Conservation (phyloP, 2,329 filamentous ascomycete genomes). For the Alternaria ventricosa region DNA sequence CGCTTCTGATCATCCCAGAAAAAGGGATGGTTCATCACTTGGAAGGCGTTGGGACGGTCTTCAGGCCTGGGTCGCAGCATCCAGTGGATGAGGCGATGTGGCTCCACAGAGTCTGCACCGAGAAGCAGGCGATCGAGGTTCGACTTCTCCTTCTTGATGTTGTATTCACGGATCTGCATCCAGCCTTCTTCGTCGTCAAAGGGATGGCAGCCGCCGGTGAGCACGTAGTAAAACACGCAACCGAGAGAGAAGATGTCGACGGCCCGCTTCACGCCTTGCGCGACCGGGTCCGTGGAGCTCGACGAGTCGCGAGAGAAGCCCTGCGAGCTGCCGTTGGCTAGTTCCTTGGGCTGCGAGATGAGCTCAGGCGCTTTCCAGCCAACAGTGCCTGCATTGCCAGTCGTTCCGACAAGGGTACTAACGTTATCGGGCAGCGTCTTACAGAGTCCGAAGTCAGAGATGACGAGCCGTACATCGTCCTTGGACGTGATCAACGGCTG, state of each 20-base stretch:
- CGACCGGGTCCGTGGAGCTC: conserved; percentile 51
- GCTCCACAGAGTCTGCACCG: conserved; percentile 84
- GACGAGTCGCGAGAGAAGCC: conserved; percentile 52
- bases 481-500: conserved; percentile 71
- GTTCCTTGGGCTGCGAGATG: conserved; percentile 65
- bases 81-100: conserved; percentile 80
- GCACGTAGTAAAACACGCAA: conserved; percentile 98
- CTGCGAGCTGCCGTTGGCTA: conserved; percentile 50
- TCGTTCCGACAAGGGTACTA: conserved; percentile 93
- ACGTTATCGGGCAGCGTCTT: conserved; percentile 96
- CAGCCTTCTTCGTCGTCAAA: conserved; percentile 94
- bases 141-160: conserved; percentile 90
- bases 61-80: conserved; percentile 77
- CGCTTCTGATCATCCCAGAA: conserved; percentile 94
- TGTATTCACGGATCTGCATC: conserved; percentile 83
- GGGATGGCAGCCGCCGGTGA: conserved; percentile 89
- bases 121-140: conserved; percentile 76
- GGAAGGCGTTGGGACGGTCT: conserved; percentile 72
- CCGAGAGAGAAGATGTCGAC: conserved; percentile 98
- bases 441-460: conserved; percentile 96
- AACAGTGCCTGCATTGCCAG: conserved; percentile 90
- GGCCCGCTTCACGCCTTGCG: conserved; percentile 85
- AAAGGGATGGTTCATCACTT: conserved; percentile 92
- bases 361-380: conserved; percentile 97
- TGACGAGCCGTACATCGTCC: conserved; percentile 80